phyloP scores from a whole-genome alignment of 306 rosid species.

The Abrus precatorius region DNA sequence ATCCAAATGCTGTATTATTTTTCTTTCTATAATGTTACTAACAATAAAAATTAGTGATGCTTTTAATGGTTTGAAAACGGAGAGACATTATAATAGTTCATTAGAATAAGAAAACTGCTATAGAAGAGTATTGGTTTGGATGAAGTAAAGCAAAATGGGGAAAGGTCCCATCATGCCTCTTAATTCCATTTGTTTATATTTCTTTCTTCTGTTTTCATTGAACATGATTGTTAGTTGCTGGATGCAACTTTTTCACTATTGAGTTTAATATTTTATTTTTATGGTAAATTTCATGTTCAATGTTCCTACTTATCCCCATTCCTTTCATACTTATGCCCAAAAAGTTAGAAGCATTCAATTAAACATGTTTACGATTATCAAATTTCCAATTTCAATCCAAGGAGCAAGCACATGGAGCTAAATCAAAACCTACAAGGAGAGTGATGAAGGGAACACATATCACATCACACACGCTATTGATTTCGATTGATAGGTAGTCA shows the following conservation, averaged over 20 bases:
- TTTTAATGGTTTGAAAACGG: background rate
- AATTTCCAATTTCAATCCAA: background rate
- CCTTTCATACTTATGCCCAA: too few species aligned
- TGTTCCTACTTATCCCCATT: too few species aligned
- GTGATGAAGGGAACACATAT: background rate
- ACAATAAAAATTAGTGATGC: background rate
- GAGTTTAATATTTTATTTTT: background rate
- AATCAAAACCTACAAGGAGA: background rate
- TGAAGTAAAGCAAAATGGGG: background rate
- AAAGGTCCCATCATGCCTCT: background rate
- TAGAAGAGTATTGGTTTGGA: background rate
- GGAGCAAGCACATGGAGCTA: constrained; percentile 12
- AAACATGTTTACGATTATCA: background rate
- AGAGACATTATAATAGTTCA: too few species aligned
- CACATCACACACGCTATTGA: background rate
- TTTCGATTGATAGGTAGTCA: background rate
- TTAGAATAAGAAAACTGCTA: too few species aligned
- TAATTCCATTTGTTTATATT: background rate
- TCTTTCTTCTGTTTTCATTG: background rate
- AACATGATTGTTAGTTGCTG: background rate
- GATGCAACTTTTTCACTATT: background rate
- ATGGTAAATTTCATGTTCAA: background rate
- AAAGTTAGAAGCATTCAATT: too few species aligned
- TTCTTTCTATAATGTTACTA: too few species aligned
- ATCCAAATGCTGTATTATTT: background rate